These are phyloP conservation scores for Ceratocystis ficicola DNA, from an alignment of 2,329 filamentous ascomycete genomes.

Conservation along the genomic window DNA sequence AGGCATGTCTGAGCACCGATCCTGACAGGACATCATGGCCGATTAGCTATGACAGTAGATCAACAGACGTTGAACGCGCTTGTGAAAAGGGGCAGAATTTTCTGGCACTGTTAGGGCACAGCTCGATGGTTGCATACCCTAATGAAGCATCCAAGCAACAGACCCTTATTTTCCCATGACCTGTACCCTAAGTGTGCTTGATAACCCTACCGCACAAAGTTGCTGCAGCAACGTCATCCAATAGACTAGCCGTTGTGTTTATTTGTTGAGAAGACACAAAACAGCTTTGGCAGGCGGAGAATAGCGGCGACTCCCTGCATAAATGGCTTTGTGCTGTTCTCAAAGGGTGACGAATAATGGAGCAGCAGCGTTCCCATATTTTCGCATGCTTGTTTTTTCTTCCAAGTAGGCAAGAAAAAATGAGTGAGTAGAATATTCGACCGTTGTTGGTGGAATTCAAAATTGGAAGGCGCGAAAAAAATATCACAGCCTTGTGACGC, in stretches of 20 bases:
- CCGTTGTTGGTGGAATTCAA: not conserved
- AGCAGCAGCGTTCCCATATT: not conserved
- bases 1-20: no score
- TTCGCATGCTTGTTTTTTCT: not conserved
- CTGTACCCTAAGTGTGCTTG: not conserved
- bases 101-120: no score
- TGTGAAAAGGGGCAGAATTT: no score
- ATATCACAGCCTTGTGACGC: not conserved
- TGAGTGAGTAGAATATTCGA: no score
- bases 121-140: not conserved
- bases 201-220: not conserved
- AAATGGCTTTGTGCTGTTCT: conserved; percentile 4
- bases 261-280: not conserved
- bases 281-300: not conserved
- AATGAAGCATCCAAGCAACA: not conserved
- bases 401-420: not conserved
- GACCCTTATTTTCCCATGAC: not conserved
- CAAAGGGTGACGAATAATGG: not conserved
- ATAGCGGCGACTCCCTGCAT: not conserved
- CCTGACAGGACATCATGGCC: no score
- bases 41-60: no score
- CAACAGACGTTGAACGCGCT: no score
- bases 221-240: conserved; percentile 5
- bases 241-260: no score
- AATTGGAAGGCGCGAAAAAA: not conserved